phyloP scores from a whole-genome alignment of 129 eudicot species.

The Mikania micrantha region DNA sequence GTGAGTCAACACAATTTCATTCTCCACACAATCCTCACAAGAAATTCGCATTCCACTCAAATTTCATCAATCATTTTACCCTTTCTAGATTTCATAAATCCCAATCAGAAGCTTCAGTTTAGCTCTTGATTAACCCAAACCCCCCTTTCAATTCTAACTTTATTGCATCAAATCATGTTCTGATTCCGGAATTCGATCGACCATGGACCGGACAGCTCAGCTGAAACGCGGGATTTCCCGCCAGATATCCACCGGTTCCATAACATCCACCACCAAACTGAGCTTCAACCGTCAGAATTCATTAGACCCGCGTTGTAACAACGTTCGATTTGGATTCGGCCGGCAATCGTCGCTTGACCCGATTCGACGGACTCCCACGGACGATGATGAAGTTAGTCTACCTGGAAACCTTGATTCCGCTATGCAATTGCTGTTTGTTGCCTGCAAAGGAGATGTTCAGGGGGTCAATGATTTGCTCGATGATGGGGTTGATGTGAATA shows the following conservation, averaged over 20 bases:
- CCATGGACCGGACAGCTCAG: slow-evolving; percentile 50
- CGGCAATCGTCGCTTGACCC: slow-evolving; percentile 96
- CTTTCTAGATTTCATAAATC: slow-evolving; percentile 15
- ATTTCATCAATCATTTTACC: background rate
- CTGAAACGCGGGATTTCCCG: slow-evolving; percentile 81
- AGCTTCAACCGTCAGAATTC: slow-evolving; percentile 75
- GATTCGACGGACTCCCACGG: slow-evolving; percentile 37
- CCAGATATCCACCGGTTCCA: slow-evolving; percentile 74
- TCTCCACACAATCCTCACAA: slow-evolving; percentile 5
- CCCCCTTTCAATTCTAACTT: background rate
- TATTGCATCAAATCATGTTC: background rate
- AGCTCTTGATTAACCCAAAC: slow-evolving; percentile 37
- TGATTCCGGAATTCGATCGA: too few relatives aligned
- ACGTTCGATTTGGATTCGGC: slow-evolving; percentile 70
- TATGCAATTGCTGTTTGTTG: slow-evolving; percentile 82
- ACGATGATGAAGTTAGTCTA: slow-evolving; percentile 36
- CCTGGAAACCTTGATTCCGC: slow-evolving; percentile 82
- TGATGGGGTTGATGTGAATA: slow-evolving; percentile 87
- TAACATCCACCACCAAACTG: slow-evolving; percentile 37
- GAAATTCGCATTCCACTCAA: background rate
- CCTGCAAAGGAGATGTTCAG: slow-evolving; percentile 62
- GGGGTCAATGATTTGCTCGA: slow-evolving; percentile 75
- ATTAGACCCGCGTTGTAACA: slow-evolving; percentile 56
- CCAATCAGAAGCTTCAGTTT: slow-evolving; percentile 27
- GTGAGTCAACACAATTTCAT: slow-evolving; percentile 3